These are phyloP conservation scores for Millerozyma acaciae DNA, from an alignment of 805 yeast genomes.

Conservation along the genomic window DNA sequence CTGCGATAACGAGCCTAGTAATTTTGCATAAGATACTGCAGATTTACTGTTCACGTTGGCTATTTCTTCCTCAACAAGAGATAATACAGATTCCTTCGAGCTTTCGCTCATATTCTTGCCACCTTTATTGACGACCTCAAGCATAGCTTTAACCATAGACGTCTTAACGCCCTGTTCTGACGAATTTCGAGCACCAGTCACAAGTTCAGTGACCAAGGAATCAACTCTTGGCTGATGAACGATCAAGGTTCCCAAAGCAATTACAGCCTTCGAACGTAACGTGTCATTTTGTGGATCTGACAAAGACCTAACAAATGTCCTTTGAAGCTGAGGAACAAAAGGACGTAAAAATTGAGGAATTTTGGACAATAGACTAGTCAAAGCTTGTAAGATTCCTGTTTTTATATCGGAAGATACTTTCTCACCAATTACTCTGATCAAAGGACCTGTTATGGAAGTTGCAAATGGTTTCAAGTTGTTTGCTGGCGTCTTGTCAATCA, in stretches of 20 bases:
- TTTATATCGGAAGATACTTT: conserved; percentile 87
- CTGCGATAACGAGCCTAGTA: conserved; percentile 73
- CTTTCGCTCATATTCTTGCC: conserved; percentile 74
- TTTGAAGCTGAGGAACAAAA: conserved; percentile 93
- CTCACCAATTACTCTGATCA: conserved; percentile 97
- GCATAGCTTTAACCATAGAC: conserved; percentile 79
- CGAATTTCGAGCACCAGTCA: conserved; percentile 66
- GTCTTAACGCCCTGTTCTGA: conserved; percentile 71
- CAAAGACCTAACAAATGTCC: conserved; percentile 91
- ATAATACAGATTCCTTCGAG: conserved; percentile 64
- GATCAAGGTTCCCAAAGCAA: conserved; percentile 83
- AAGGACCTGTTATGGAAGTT: conserved; percentile 92
- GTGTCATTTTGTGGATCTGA: conserved; percentile 72
- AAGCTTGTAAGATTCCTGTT: conserved; percentile 86
- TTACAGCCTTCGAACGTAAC: conserved; percentile 80
- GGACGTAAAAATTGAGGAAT: conserved; percentile 92
- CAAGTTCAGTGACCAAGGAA: conserved; percentile 81
- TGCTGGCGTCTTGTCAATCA: conserved; percentile 84
- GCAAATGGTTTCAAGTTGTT: conserved; percentile 79
- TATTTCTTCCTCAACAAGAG: conserved; percentile 71
- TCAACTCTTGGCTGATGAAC: conserved; percentile 91
- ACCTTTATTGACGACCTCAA: conserved; percentile 76
- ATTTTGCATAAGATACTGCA: conserved; percentile 72
- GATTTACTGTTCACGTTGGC: conserved; percentile 49
- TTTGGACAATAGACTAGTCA: conserved; percentile 71